Evolutionary conservation across 2,329 filamentous ascomycete species (phyloP).

Genomic region (Aspergillus quadrilineatus): DNA sequence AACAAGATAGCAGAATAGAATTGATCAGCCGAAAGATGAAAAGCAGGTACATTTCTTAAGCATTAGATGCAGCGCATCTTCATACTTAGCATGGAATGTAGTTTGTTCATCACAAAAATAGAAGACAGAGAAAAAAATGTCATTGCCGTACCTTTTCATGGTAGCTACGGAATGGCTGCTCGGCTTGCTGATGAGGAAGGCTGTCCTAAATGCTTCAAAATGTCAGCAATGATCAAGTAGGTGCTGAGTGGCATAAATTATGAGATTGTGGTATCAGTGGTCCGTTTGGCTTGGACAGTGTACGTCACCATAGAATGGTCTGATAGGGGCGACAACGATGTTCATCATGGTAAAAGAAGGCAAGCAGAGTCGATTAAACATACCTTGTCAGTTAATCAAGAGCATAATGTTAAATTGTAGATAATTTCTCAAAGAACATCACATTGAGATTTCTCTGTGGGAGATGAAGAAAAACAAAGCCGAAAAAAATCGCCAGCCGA

Average conservation of each 20-base stretch:
- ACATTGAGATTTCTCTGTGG: slow-evolving; percentile 13
- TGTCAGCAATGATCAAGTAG: slow-evolving; percentile 27
- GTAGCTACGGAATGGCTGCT: not conserved
- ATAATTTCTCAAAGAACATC: slow-evolving; percentile 10
- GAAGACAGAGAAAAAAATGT: slow-evolving; percentile 15
- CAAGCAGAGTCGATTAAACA: slow-evolving; percentile 18
- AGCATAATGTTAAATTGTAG: not conserved
- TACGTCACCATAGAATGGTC: slow-evolving; percentile 59
- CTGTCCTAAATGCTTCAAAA: slow-evolving; percentile 18
- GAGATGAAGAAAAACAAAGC: slow-evolving; percentile 20
- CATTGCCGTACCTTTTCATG: slow-evolving; percentile 23
- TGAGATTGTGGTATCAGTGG: slow-evolving; percentile 45
- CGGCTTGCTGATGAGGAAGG: not conserved
- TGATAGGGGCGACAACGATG: slow-evolving; percentile 64
- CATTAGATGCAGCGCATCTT: slow-evolving; percentile 53
- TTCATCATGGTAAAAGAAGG: slow-evolving; percentile 53
- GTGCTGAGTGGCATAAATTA: slow-evolving; percentile 7
- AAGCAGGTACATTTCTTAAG: slow-evolving; percentile 60
- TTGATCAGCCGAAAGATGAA: slow-evolving; percentile 65
- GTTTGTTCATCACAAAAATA: slow-evolving; percentile 51
- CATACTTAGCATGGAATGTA: slow-evolving; percentile 66
- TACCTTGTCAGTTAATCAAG: slow-evolving; percentile 27
- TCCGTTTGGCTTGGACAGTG: slow-evolving; percentile 63
- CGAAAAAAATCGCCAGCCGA: slow-evolving; percentile 23
- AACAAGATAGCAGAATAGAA: slow-evolving; percentile 24